Base-by-base conservation (phyloP, 192 early-diverging fungal genomes). In the Coemansia erecta region DNA sequence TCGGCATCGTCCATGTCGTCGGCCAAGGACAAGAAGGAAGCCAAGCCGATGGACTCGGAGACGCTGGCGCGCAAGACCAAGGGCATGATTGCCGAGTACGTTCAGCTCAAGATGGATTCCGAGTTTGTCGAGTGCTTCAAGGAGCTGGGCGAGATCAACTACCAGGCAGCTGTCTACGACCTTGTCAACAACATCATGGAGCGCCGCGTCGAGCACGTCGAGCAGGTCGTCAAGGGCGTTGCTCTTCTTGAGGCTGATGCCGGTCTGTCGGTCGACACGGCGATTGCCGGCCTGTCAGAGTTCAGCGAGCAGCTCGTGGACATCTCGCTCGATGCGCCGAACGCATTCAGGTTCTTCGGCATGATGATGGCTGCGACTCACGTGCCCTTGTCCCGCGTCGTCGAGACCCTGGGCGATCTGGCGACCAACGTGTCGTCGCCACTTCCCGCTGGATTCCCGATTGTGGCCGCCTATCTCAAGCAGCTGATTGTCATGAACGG, bases 51-150 rank as follows among this genome's bases (percentile, higher is more conserved):
- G 66, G 75, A 83, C 41, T 81, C 65, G 56, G 73, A 60, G 60
- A 85, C 82, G 28, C 39, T 80, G 12, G 60, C 73, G 63, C 66
- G 67, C 64, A 74, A 70, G 72, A 61, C 84, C 62, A 68, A 77
- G 41, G 83, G 86, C 44, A 77, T 85, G 43, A 50, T 89, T 21
- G 64, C 79, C 46, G 89, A 90, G 72, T 92, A 83, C 63, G 58
- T 84, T 48, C 66, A 76, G 8, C 60, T 88, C 35, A 75, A 72
- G 63, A 73, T 80, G 63, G 79, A 85, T 33, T 49, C 68, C 39
- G 91, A 93, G 72, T 66, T 91, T 28, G 61, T 84, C 43, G 70
- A 74, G 47, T 86, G 86, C 60, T 71, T 89, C 53, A 85, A 90
- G 81, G 91, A 91, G 61, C 70, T 91, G 43, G 81, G 80, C 41